These are phyloP conservation scores for Bocquillonia castaneifolia DNA, from an alignment of 441 rosid genomes.

Conservation along the genomic window DNA sequence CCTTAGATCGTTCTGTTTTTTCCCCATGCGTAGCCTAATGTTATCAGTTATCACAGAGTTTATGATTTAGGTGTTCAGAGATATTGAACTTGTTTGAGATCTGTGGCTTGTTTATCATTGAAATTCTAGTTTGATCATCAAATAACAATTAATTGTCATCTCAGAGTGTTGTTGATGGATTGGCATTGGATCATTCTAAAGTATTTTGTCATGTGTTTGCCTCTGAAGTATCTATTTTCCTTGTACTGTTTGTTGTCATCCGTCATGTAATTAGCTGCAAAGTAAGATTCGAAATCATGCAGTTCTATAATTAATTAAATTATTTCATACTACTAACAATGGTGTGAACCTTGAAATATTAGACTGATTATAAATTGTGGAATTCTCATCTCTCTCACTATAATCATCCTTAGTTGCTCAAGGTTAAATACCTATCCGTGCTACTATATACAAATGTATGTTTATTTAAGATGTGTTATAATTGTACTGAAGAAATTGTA, in stretches of 20 bases:
- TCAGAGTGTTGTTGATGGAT: background rate
- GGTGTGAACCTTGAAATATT: background rate
- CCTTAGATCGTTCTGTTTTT: conserved; percentile 15
- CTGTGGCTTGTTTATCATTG: background rate
- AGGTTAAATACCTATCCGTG: background rate
- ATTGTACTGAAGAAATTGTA: background rate
- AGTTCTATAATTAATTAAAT: background rate
- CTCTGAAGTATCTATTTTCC: background rate
- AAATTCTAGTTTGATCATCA: background rate
- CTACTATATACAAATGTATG: background rate
- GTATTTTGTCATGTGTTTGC: background rate
- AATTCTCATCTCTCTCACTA: background rate
- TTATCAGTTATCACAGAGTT: too few species aligned
- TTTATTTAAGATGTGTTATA: background rate
- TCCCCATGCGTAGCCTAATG: background rate
- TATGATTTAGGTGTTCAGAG: background rate
- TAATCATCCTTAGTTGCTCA: background rate
- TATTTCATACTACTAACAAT: background rate
- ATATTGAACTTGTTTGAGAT: background rate
- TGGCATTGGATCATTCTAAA: background rate
- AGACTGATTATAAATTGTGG: background rate
- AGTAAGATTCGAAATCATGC: background rate
- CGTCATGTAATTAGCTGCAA: background rate
- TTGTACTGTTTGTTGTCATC: background rate
- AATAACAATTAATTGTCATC: background rate